These are phyloP conservation scores for Paulownia fortunei DNA, from an alignment of 257 asterid species.

Conservation along the genomic window DNA sequence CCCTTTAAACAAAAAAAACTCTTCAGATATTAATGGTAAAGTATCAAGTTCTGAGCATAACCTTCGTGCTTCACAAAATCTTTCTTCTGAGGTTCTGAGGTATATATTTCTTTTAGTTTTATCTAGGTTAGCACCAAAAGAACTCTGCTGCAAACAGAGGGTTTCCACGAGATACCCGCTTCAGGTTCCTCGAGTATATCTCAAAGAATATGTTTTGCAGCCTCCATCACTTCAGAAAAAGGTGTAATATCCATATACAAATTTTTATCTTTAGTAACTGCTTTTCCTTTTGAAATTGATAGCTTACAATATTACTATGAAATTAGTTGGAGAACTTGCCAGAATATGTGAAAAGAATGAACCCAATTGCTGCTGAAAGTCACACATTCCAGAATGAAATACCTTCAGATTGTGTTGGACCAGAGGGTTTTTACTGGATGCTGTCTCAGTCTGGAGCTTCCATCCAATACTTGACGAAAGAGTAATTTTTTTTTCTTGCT, in stretches of 20 bases:
- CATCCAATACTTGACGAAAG: slow-evolving; percentile 64
- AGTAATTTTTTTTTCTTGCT: slow-evolving; percentile 49
- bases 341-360: slow-evolving; percentile 65
- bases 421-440: slow-evolving; percentile 63
- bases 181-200: slow-evolving; percentile 58
- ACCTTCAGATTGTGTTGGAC: slow-evolving; percentile 56
- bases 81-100: slow-evolving; percentile 42
- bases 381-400: slow-evolving; percentile 55
- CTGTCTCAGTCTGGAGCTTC: slow-evolving; percentile 81
- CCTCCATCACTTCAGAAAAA: slow-evolving; percentile 59
- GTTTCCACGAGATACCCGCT: slow-evolving; percentile 71
- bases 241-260: slow-evolving; percentile 49
- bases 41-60: slow-evolving; percentile 32
- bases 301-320: slow-evolving; percentile 31
- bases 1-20: slow-evolving; percentile 56
- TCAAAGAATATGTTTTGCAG: slow-evolving; percentile 68
- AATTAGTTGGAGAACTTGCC: slow-evolving; percentile 70
- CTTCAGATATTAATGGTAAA: slow-evolving; percentile 62
- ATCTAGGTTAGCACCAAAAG: slow-evolving; percentile 66
- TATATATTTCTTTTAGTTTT: slow-evolving; percentile 52
- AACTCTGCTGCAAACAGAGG: slow-evolving; percentile 53
- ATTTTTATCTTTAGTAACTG: slow-evolving; percentile 9
- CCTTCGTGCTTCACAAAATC: slow-evolving; percentile 33
- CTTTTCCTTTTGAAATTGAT: slow-evolving; percentile 37
- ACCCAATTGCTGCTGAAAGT: slow-evolving; percentile 68